Evolutionary conservation across 2,329 filamentous ascomycete genomes (phyloP).

Genomic region (Rhynchosporium secalis): DNA sequence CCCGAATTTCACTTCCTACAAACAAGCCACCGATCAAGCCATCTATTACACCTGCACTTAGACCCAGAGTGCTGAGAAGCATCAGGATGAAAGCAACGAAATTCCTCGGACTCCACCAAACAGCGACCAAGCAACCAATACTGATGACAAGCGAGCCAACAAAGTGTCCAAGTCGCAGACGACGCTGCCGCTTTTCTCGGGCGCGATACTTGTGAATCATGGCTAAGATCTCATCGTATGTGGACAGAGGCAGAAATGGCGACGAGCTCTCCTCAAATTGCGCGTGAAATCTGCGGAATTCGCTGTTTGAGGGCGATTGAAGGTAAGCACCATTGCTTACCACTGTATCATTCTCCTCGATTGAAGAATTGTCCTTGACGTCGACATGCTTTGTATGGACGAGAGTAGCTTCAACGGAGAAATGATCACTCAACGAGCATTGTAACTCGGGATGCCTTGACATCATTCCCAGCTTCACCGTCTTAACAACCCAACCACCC

Average conservation of each 20-base stretch:
- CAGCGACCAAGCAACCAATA: constrained; percentile 72
- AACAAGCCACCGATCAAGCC: constrained; percentile 87
- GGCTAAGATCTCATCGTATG: constrained; percentile 71
- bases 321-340: constrained; percentile 35
- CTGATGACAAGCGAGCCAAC: constrained; percentile 64
- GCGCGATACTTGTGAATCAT: constrained; percentile 67
- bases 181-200: constrained; percentile 72
- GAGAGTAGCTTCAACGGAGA: constrained; percentile 83
- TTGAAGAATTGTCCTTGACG: constrained; percentile 18
- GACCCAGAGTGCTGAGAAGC: constrained; percentile 73
- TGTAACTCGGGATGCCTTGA: constrained; percentile 76
- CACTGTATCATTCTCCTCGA: constrained; percentile 28
- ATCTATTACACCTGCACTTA: constrained; percentile 76
- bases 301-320: constrained; percentile 30
- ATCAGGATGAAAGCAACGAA: constrained; percentile 80
- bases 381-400: constrained; percentile 30
- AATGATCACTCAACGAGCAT: constrained; percentile 93
- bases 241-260: constrained; percentile 46
- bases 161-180: constrained; percentile 74
- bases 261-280: constrained; percentile 30
- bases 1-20: constrained; percentile 77
- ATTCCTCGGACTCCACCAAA: constrained; percentile 81
- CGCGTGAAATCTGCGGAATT: constrained; percentile 25
- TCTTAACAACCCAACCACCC: constrained; percentile 66
- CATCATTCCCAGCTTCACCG: constrained; percentile 74